Evolutionary conservation across 1,284 basidiomycete genomes (phyloP).

Genomic region (Pseudozyma pruni): DNA sequence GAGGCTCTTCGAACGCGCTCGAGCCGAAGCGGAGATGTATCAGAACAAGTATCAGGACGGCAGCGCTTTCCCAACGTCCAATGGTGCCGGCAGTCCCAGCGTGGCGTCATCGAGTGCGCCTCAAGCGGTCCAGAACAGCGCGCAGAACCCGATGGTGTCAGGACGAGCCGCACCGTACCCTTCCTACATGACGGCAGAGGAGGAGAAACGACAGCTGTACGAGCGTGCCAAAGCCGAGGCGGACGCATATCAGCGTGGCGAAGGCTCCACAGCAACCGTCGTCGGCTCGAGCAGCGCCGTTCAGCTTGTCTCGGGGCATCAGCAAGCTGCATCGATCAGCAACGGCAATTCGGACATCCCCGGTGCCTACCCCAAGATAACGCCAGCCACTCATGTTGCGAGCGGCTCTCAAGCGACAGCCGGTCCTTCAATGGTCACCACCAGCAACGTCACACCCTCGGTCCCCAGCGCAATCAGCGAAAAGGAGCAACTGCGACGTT

Average conservation of each 20-base stretch:
- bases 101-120: not conserved
- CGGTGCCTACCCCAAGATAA: conserved; percentile 15
- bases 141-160: conserved; percentile 22
- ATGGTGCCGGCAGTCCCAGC: not conserved
- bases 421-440: not conserved
- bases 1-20: conserved; percentile 55
- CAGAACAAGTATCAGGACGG: conserved; percentile 43
- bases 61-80: conserved; percentile 27
- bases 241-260: conserved; percentile 40
- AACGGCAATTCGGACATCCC: conserved; percentile 14
- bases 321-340: conserved; percentile 18
- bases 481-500: conserved; percentile 57
- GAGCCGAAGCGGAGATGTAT: conserved; percentile 56
- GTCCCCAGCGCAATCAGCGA: too few species aligned
- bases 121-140: not conserved
- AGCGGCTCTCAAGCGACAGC: not conserved
- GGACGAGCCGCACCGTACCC: conserved; percentile 40
- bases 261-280: conserved; percentile 3
- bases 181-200: conserved; percentile 52
- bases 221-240: conserved; percentile 55
- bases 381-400: not conserved
- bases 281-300: conserved; percentile 1
- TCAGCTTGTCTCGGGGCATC: conserved; percentile 4
- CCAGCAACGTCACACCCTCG: not conserved
- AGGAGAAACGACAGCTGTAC: conserved; percentile 58